Conservation (phyloP, 805 yeast genomes). For the Hemisphaericaspora nanyangensis region DNA sequence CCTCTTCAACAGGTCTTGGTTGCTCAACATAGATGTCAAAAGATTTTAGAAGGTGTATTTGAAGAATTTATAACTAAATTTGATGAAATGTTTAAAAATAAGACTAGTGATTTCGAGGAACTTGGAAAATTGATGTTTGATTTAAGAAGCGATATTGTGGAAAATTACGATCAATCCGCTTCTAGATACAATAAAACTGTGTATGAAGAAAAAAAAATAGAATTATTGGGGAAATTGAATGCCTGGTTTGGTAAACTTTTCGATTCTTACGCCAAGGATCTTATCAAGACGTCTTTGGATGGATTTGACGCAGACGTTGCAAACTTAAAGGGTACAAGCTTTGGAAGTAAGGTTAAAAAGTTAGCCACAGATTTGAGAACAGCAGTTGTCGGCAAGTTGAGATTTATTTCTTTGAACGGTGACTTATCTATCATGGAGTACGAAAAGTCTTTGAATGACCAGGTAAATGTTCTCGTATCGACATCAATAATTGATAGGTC, state of each 20-base stretch:
- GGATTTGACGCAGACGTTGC: constrained; percentile 11
- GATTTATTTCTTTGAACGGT: constrained; percentile 24
- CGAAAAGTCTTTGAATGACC: constrained; percentile 21
- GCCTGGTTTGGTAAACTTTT: constrained; percentile 35
- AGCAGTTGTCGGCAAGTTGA: constrained; percentile 4
- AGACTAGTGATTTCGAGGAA: constrained; percentile 34
- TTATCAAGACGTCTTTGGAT: constrained; percentile 11
- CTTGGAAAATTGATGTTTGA: constrained; percentile 42
- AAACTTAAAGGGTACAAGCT: constrained; percentile 8
- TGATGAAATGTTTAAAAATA: constrained; percentile 10
- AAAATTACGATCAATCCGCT: constrained; percentile 64
- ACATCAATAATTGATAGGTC: constrained; percentile 31
- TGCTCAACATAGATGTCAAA: constrained; percentile 92
- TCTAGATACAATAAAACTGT: constrained; percentile 68
- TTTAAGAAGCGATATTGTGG: constrained; percentile 46
- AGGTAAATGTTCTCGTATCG: constrained; percentile 38
- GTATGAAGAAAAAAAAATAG: constrained; percentile 57
- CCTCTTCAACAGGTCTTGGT: constrained; percentile 96
- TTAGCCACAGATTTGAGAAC: constrained; percentile 2
- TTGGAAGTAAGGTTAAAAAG: constrained; percentile 5
- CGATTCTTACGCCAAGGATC: constrained; percentile 19
- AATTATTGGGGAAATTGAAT: constrained; percentile 42
- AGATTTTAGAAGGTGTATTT: constrained; percentile 50
- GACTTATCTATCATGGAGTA: constrained; percentile 21
- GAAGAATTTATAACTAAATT: constrained; percentile 24